Base-by-base conservation (phyloP, 108 stramenopile species). In the Parietichytrium sp. region DNA sequence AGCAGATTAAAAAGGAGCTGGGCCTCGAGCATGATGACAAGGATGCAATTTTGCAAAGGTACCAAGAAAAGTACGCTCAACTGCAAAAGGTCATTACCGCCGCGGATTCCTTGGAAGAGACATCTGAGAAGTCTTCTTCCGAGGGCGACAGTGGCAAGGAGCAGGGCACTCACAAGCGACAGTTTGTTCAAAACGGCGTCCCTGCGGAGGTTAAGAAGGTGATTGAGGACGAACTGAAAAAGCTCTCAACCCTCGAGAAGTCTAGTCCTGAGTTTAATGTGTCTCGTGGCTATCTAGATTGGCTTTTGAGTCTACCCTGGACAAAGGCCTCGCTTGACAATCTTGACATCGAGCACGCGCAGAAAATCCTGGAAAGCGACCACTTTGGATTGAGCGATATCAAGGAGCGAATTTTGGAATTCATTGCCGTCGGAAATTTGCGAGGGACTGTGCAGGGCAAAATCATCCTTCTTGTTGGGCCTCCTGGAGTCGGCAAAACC, bases 11-110 rank as follows among this genome's bases (percentile, higher is more conserved):
- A 86, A 96, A 96, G 85, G 97, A 98, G 88, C 89, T 99, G 20
- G 98, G 98, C n/a, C 93, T 98, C 89, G 98, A 98, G 83, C 92
- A 92, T 31, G 97, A 99, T 80, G 98, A 96, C 61, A 99, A 99
- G 82, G 95, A 97, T 50, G 93, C 92, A 16, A 81, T 96, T 26
- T 87, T 97, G 61, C 88, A 92, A 54, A 97, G 96, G 84, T 97
- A 90, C 84, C 86, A 93, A 53, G 92, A 93, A 82, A 85, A 94
- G 77, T 50, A 95, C 85, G 38, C 83, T 20, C 49, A 72, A 23
- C 25, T 54, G 27, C 51, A 80, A 30, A 33, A 30, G 20, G 31
- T 80, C 30, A 33, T 54, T 8, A 8, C 47, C 31, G 7, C 25
- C 20, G 30, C 47, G 30, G 83, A 81, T 12, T 12, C 52, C 27